Conservation (phyloP, 2,329 filamentous ascomycete genomes). For the Colletotrichum endophyticum region DNA sequence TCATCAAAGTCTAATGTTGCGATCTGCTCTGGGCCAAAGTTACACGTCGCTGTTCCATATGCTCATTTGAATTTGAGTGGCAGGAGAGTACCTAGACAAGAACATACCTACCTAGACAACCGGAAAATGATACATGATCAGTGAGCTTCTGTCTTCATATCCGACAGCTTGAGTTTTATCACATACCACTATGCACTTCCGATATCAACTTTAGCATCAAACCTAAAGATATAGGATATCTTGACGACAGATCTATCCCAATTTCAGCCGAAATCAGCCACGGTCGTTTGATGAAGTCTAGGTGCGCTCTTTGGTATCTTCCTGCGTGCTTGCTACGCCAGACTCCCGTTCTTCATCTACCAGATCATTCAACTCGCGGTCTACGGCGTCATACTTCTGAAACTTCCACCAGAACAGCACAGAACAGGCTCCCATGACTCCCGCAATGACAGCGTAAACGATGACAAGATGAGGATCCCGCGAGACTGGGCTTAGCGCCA, state of each 20-base stretch:
- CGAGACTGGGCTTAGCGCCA: neutral
- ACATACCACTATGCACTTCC: neutral
- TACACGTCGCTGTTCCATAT: neutral
- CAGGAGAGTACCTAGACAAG: neutral
- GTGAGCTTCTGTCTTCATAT: neutral
- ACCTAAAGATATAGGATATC: neutral
- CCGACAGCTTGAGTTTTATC: neutral
- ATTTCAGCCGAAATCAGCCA: rapidly evolving
- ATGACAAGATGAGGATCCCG: neutral
- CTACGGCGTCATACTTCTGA: neutral
- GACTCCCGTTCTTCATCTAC: neutral
- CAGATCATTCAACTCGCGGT: neutral
- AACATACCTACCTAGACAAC: neutral
- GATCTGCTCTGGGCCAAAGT: neutral
- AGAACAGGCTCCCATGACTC: neutral
- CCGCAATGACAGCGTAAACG: neutral
- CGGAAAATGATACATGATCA: neutral
- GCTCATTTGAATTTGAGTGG: neutral
- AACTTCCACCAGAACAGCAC: neutral
- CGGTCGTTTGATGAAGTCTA: neutral
- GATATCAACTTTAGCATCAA: neutral
- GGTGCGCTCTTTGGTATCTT: neutral
- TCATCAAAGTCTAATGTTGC: neutral
- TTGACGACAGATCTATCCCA: neutral
- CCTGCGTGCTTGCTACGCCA: neutral